A percentile compares a stretch with the other conserved stretches of the same genome.
Conservation (phyloP, 2,329 filamentous ascomycete genomes). For the Lecanoromycetidae sp. region DNA sequence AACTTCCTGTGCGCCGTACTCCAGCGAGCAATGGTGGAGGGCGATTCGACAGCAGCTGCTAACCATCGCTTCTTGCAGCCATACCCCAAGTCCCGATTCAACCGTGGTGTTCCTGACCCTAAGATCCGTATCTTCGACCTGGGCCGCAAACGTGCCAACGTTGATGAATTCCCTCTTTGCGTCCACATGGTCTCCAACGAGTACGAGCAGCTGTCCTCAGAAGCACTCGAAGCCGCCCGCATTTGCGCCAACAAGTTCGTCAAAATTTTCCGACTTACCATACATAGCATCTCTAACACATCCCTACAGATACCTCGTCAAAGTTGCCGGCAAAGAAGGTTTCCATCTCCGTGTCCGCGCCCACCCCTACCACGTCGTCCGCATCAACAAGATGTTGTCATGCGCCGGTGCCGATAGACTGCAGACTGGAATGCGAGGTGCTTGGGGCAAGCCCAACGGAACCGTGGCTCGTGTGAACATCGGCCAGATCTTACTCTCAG, state of each 20-base stretch:
- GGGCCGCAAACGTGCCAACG: constrained; percentile 93
- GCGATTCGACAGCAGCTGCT: constrained; percentile 2
- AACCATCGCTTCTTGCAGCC: constrained; percentile 42
- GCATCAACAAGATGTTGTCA: constrained; percentile 99
- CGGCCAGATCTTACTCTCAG: constrained; percentile 94
- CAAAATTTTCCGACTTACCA: constrained; percentile 20
- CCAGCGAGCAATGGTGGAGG: background rate
- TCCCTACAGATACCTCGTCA: constrained; percentile 50
- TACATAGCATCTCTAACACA: background rate
- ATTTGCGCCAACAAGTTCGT: constrained; percentile 98
- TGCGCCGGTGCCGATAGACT: constrained; percentile 99
- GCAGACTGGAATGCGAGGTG: constrained; percentile 99
- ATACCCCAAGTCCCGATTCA: constrained; percentile 99
- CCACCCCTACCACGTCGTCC: constrained; percentile 99
- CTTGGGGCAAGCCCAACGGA: constrained; percentile 99
- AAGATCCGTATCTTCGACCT: constrained; percentile 97
- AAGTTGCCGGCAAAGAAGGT: constrained; percentile 57
- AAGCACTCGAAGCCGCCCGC: constrained; percentile 98
- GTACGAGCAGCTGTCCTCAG: constrained; percentile 99
- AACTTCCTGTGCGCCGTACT: background rate
- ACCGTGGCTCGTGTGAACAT: constrained; percentile 99
- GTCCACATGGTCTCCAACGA: constrained; percentile 99
- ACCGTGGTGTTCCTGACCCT: constrained; percentile 85
- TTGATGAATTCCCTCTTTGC: constrained; percentile 99
- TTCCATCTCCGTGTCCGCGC: constrained; percentile 66